Conservation (phyloP, 805 yeast genomes). For the Yarrowia sp. region DNA sequence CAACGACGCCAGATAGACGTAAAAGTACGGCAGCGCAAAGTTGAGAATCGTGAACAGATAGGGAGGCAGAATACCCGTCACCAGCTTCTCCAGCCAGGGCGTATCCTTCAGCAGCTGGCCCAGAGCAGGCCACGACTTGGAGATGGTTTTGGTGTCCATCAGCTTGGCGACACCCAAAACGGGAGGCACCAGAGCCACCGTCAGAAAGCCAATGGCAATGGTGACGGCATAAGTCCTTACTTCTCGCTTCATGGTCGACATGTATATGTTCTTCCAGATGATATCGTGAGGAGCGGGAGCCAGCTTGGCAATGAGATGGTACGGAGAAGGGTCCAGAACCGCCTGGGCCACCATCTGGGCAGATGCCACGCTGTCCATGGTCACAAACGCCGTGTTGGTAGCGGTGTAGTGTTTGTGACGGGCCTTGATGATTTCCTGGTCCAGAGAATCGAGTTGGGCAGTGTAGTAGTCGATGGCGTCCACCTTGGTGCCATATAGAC, state of each 20-base stretch:
- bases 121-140: slow-evolving; percentile 75
- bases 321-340: slow-evolving; percentile 83
- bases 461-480: slow-evolving; percentile 82
- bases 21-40: slow-evolving; percentile 76
- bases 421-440: slow-evolving; percentile 62
- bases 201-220: slow-evolving; percentile 59
- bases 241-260: slow-evolving; percentile 70
- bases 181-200: slow-evolving; percentile 74
- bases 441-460: slow-evolving; percentile 62
- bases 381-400: slow-evolving; percentile 87
- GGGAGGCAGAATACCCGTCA: slow-evolving; percentile 88
- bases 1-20: slow-evolving; percentile 72
- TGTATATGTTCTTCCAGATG: slow-evolving; percentile 84
- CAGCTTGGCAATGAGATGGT: slow-evolving; percentile 70
- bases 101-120: slow-evolving; percentile 63
- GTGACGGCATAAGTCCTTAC: slow-evolving; percentile 63
- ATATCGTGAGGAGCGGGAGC: slow-evolving; percentile 98
- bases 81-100: slow-evolving; percentile 70
- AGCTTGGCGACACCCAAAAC: slow-evolving; percentile 82
- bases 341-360: slow-evolving; percentile 98
- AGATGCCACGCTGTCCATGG: slow-evolving; percentile 91
- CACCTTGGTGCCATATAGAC: slow-evolving; percentile 61
- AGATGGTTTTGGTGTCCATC: slow-evolving; percentile 71
- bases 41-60: slow-evolving; percentile 84
- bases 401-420: slow-evolving; percentile 70